These are phyloP conservation scores for Trichoderma erinaceum DNA, from an alignment of 495 filamentous ascomycete genomes.

Conservation along the genomic window DNA sequence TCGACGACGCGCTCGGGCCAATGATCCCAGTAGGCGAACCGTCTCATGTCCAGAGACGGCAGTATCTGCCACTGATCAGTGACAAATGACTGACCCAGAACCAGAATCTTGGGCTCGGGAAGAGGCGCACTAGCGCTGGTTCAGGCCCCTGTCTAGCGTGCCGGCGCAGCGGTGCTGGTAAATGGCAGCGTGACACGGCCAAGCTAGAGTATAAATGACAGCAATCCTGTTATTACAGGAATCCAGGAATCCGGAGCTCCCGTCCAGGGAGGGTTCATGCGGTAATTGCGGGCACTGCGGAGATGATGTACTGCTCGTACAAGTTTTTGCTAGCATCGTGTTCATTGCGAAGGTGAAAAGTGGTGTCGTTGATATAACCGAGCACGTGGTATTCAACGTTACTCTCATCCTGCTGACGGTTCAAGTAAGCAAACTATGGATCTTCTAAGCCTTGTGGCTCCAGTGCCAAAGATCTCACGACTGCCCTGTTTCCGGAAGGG, in stretches of 20 bases:
- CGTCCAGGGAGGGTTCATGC: not conserved
- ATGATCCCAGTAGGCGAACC: not conserved
- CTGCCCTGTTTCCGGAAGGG: not conserved
- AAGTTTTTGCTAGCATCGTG: not conserved
- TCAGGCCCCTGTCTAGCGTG: slow-evolving; percentile 4
- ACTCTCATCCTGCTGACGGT: not conserved
- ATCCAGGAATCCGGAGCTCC: not conserved
- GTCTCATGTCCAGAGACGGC: not conserved
- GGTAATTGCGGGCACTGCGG: not conserved
- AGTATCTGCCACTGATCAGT: not conserved
- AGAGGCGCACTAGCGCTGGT: slow-evolving; percentile 2
- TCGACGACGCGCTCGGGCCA: slow-evolving; percentile 3
- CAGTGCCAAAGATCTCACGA: not conserved
- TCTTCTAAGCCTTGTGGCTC: not conserved
- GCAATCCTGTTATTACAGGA: not conserved
- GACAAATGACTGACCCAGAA: not conserved
- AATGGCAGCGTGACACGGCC: not conserved
- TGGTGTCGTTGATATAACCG: not conserved
- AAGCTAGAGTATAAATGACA: not conserved
- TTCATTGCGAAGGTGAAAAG: not conserved
- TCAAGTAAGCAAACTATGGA: not conserved
- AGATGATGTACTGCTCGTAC: not conserved
- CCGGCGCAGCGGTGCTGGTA: slow-evolving; percentile 9
- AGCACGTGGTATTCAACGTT: not conserved
- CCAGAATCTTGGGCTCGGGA: slow-evolving; percentile 9